These are phyloP conservation scores for Chlorella sp. DNA, from an alignment of 139 green algal genomes.

Conservation along the genomic window DNA sequence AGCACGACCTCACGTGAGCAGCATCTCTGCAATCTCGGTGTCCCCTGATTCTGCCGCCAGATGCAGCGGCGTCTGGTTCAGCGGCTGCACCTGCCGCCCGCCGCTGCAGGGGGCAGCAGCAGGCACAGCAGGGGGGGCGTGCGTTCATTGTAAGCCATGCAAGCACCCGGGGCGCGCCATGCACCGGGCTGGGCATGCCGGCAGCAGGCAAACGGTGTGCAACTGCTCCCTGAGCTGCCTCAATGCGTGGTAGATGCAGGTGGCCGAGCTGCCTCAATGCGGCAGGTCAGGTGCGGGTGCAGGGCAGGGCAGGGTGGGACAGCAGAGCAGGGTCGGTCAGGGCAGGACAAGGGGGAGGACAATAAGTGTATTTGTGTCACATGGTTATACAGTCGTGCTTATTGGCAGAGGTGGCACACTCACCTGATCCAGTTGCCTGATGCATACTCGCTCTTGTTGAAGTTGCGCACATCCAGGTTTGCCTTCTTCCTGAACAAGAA, in stretches of 20 bases:
- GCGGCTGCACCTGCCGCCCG: constrained; percentile 46
- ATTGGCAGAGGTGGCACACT: no score
- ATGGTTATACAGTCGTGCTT: no score
- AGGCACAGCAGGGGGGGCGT: no score
- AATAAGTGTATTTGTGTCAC: no score
- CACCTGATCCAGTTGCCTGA: constrained; percentile 57
- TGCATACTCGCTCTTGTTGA: constrained; percentile 38
- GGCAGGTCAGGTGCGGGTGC: no score
- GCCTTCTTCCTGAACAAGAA: neutral
- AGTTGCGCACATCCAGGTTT: constrained; percentile 19
- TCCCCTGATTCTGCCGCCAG: constrained; percentile 57
- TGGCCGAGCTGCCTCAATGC: neutral
- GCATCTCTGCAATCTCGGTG: constrained; percentile 14
- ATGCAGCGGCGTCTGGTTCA: constrained; percentile 61
- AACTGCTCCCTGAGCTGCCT: neutral
- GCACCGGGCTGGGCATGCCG: no score
- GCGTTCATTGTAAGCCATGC: neutral
- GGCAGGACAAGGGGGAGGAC: no score
- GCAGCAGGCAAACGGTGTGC: neutral
- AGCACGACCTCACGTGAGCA: constrained; percentile 33
- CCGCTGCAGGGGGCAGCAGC: constrained; percentile 2
- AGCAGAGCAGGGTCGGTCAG: no score
- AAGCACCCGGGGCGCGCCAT: neutral
- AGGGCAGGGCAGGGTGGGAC: no score
- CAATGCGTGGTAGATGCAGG: neutral